Base-by-base conservation (phyloP, 192 early-diverging fungal species). In the Allomyces macrogynus region DNA sequence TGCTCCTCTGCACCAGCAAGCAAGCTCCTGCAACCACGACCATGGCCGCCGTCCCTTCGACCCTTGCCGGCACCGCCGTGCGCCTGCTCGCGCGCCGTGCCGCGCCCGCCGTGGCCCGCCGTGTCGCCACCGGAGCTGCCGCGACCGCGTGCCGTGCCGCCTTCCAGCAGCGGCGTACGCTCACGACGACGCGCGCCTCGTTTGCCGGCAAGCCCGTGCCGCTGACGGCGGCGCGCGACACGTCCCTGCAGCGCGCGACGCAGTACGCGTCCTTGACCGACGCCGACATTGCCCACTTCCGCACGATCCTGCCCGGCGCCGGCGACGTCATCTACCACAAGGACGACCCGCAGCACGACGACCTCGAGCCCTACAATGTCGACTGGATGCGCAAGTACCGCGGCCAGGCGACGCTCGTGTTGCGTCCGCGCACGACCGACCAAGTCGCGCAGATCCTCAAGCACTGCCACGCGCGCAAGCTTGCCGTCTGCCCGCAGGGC, bases 351-450 rank as follows among this genome's bases (percentile, higher is more conserved):
- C 49, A 57, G 16, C 16, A 14, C 16, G 76, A 77, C 27, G 87
- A 91, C 62, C 74, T 91, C 9, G 72, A 78, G 24, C 70, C 75
- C 4, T 91, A 81, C 70, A 91, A 91, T 68, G 78, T 75, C 61
- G 95, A 99, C 75, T 99, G 93, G 93, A 85, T 99, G 82, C 80
- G 80, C 69, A 95, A 95, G 76, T 99, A 90, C 76, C 77, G 86
- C 23, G 95, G 95, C 16, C 74, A 80, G 63, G 88, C 89, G 23
- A 77, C 76, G 32, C 66, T 95, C 18, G 89, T 96, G 0, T 76
- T 95, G 16, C 86, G 86, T 62, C 96, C 96, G 64, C 90, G 86
- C 64, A 88, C 86, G 1, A 86, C 90, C 0, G 68, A 85, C 42
- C 82, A 97, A 69, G 89, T 99, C 11, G 82, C 89, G 4, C 72